Evolutionary conservation across 2,329 filamentous ascomycete genomes (phyloP).

Genomic region (Plenodomus tracheiphilus): DNA sequence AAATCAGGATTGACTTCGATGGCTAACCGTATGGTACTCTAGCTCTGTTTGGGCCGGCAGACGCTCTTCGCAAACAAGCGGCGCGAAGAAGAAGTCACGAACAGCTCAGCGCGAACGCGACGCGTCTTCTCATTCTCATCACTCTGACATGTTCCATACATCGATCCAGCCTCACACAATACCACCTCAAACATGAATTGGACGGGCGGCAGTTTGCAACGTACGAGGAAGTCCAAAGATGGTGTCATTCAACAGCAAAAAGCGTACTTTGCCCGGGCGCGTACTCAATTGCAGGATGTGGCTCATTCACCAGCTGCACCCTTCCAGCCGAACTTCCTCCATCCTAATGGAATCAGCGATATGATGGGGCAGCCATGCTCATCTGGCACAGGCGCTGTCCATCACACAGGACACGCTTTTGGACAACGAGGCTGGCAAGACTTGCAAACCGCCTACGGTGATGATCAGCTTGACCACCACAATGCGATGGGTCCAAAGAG

Average conservation of each 20-base stretch:
- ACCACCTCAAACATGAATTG: constrained; percentile 48
- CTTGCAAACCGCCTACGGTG: neutral
- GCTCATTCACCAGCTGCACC: constrained; percentile 12
- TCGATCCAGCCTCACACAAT: neutral
- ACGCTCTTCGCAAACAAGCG: neutral
- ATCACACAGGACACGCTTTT: constrained; percentile 8
- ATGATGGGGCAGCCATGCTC: constrained; percentile 7
- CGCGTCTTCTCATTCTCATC: neutral
- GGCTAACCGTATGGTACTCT: too few species aligned
- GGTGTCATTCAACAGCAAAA: constrained; percentile 48
- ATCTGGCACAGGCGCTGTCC: constrained; percentile 12
- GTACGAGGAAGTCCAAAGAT: constrained; percentile 43
- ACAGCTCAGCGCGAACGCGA: neutral
- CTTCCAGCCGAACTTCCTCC: constrained; percentile 31
- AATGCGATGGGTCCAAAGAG: neutral
- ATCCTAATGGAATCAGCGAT: constrained; percentile 9
- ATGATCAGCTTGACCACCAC: neutral
- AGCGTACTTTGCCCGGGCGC: constrained; percentile 51
- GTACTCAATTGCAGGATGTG: constrained; percentile 35
- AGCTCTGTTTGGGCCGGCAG: neutral
- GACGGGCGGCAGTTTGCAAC: constrained; percentile 52
- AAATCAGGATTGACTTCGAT: too few species aligned
- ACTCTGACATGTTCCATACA: neutral
- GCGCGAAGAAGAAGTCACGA: constrained; percentile 9
- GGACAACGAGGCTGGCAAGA: constrained; percentile 1